A percentile compares a stretch with the other conserved stretches of the same genome.
Conservation (phyloP, 2,329 filamentous ascomycete genomes). For the Penicillium expansum region DNA sequence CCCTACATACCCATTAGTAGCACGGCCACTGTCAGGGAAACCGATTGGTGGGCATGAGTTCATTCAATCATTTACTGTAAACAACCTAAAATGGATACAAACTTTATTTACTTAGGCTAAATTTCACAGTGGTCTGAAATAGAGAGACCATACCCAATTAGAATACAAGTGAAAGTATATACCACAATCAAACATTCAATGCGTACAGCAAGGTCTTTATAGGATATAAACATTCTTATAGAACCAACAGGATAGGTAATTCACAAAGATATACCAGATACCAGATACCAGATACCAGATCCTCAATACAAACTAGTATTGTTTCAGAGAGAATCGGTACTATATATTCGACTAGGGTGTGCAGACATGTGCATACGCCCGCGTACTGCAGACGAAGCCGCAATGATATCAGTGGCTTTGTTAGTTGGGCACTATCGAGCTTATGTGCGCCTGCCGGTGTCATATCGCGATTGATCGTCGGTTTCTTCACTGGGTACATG, state of each 20-base stretch:
- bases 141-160: background rate
- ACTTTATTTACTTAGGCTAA: background rate
- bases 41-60: too few relatives aligned
- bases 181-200: background rate
- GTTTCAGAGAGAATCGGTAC: background rate
- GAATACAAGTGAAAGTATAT: too few relatives aligned
- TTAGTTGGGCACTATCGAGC: background rate
- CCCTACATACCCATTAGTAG: too few relatives aligned
- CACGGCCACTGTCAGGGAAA: background rate
- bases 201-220: background rate
- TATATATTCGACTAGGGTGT: background rate
- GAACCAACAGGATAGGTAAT: background rate
- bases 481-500: background rate
- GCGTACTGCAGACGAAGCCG: background rate
- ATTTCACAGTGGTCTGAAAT: too few relatives aligned
- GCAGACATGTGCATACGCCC: background rate
- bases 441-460: background rate
- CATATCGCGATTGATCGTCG: background rate
- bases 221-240: background rate
- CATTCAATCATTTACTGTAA: too few relatives aligned
- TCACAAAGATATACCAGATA: too few relatives aligned
- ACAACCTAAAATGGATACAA: background rate
- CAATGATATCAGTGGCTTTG: constrained; percentile 10
- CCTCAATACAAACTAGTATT: background rate
- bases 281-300: too few relatives aligned